Base-by-base conservation (phyloP, 2,329 filamentous ascomycete genomes). In the Trichoderma semiorbis region DNA sequence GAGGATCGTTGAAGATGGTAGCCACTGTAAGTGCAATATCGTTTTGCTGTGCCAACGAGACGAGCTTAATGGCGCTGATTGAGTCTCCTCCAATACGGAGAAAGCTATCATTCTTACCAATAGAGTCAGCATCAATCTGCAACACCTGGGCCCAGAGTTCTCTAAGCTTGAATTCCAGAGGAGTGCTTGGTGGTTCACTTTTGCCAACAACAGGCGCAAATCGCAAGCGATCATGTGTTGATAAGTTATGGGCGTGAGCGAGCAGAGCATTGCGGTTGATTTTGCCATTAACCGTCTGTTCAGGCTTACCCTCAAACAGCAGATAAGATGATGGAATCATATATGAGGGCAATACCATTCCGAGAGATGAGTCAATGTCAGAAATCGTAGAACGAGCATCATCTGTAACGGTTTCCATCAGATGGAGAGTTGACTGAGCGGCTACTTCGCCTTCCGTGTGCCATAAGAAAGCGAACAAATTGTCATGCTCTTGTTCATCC, bases 41-140 rank as follows among this genome's bases (percentile, higher is more conserved):
- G 28, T 65, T 50, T 11, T 53, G 58, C 57, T 69, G 70, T n/a
- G 70, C 70, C 3, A 65, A 18, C 21, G 47, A 67, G 11, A 67
- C 67, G 3, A 72, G 61, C 34, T 65, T 53, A 7, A 72, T 72
- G 8, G 71, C 71, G 10, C 36, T 60, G 12, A 85, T 78, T 0
- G 84, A 85, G 75, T 85, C 83, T 6, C 84, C 83, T 1, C 83
- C 83, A 1, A 84, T 77, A 0, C 76, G 77, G 73, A 84, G 81
- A 76, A 84, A 84, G 76, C 79, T 79, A 73, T 81, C 71, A 28
- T 71, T 61, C 12, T 60, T 58, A 5, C 67, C 50, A 65, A 72
- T 70, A 3, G 65, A 62, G 10, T 72, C 47, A 3, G 6, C 34
- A 47, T 70, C 58, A 30, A 71, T 70, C 1, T 61, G 60, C 5